phyloP scores from a whole-genome alignment of 345 rosid species.

The Eucalyptus marginata region DNA sequence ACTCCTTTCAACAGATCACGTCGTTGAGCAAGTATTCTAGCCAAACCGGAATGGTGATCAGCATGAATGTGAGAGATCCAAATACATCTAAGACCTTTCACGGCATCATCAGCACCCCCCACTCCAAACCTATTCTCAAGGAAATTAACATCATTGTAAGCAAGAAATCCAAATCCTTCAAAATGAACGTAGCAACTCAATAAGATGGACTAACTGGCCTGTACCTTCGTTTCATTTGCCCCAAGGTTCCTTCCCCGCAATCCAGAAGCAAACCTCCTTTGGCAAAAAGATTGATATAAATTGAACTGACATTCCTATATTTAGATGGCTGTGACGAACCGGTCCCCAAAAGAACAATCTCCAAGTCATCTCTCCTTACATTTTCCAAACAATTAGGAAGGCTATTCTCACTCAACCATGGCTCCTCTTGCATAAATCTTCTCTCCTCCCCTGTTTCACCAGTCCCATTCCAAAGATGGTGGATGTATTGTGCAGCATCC shows the following conservation, averaged over 20 bases:
- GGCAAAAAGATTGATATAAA: conserved; percentile 62
- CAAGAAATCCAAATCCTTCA: background rate
- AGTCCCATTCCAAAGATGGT: conserved; percentile 36
- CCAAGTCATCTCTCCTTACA: conserved; percentile 70
- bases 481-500: conserved; percentile 46
- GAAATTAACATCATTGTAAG: background rate
- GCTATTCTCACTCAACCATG: conserved; percentile 51
- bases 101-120: conserved; percentile 59
- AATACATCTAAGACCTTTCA: conserved; percentile 54
- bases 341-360: conserved; percentile 86
- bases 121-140: conserved; percentile 47
- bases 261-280: conserved; percentile 78
- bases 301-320: conserved; percentile 77
- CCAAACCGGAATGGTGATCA: conserved; percentile 85
- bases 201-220: background rate
- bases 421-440: conserved; percentile 21
- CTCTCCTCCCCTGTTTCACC: conserved; percentile 3
- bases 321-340: conserved; percentile 99
- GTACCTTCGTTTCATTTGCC: conserved; percentile 90
- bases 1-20: conserved; percentile 53
- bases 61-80: conserved; percentile 99
- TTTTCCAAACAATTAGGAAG: conserved; percentile 69
- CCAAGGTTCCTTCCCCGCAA: conserved; percentile 95
- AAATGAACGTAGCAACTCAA: background rate
- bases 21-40: conserved; percentile 75